These are phyloP conservation scores for Heracleum sosnowskyi DNA, from an alignment of 129 eudicot species.

Conservation along the genomic window DNA sequence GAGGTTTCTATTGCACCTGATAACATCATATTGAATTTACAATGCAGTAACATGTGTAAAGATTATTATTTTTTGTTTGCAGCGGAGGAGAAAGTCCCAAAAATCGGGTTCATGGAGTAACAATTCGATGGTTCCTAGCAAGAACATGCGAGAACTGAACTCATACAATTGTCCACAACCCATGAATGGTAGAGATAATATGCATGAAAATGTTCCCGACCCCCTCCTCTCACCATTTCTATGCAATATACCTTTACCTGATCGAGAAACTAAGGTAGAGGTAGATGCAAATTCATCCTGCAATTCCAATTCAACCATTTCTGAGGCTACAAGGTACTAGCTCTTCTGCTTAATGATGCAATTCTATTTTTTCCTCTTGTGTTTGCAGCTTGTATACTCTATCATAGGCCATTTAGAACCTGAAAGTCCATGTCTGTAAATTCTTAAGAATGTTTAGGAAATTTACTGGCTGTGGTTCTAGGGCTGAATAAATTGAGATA, in stretches of 20 bases:
- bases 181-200: conserved; percentile 17
- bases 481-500: neutral
- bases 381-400: neutral
- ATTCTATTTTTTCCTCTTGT: neutral
- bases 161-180: conserved; percentile 23
- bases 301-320: conserved; percentile 22
- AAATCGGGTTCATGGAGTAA: conserved; percentile 61
- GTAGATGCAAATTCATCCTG: conserved; percentile 13
- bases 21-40: neutral
- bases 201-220: conserved; percentile 53
- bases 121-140: conserved; percentile 23
- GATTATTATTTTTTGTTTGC: conserved; percentile 14
- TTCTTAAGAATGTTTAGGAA: neutral
- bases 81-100: conserved; percentile 61
- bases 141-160: conserved; percentile 33
- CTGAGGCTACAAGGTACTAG: conserved; percentile 40
- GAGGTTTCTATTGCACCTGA: conserved; percentile 34
- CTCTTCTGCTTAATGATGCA: neutral
- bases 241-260: conserved; percentile 33
- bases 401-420: neutral
- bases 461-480: neutral
- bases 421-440: neutral
- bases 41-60: neutral
- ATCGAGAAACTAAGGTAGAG: conserved; percentile 17
- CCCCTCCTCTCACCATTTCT: conserved; percentile 68